Evolutionary conservation across 768 basidiomycete genomes (phyloP).

Genomic region (Pleurotus salmoneostramineus): DNA sequence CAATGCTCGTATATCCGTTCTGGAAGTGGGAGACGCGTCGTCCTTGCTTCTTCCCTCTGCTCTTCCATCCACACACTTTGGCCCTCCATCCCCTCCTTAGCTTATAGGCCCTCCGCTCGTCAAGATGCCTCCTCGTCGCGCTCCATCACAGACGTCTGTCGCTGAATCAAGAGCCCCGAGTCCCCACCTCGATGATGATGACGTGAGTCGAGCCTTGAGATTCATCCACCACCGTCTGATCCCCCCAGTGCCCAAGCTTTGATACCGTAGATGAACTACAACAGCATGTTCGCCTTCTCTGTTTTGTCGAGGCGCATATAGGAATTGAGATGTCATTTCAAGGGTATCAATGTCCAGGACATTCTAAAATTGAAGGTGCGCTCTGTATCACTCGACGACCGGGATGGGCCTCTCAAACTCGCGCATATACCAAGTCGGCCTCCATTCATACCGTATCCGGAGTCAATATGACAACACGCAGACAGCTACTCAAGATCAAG

Average conservation of each 20-base stretch:
- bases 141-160: conserved; percentile 41
- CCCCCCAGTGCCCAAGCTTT: conserved; percentile 53
- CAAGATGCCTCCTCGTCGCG: conserved; percentile 48
- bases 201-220: conserved; percentile 20
- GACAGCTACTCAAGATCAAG: conserved; percentile 92
- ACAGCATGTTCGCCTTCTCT: conserved; percentile 53
- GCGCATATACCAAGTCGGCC: conserved; percentile 50
- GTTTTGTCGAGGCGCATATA: conserved; percentile 12
- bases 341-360: conserved; percentile 55
- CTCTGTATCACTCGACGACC: not conserved
- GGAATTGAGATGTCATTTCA: not conserved
- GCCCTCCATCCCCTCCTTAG: too few species aligned
- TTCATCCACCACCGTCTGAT: not conserved
- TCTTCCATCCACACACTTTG: too few species aligned
- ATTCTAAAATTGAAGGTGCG: conserved; percentile 87
- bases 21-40: too few species aligned
- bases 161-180: conserved; percentile 47
- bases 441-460: conserved; percentile 84
- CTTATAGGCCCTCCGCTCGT: too few species aligned
- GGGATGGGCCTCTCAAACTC: not conserved
- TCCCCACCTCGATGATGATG: conserved; percentile 39
- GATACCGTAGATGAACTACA: conserved; percentile 84
- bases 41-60: too few species aligned
- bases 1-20: too few species aligned
- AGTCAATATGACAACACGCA: conserved; percentile 87